Percentiles rank a stretch among this genome's conserved stretches.
phyloP scores from a whole-genome alignment of 176 grass and related monocot species.

The Raddia distichophylla region DNA sequence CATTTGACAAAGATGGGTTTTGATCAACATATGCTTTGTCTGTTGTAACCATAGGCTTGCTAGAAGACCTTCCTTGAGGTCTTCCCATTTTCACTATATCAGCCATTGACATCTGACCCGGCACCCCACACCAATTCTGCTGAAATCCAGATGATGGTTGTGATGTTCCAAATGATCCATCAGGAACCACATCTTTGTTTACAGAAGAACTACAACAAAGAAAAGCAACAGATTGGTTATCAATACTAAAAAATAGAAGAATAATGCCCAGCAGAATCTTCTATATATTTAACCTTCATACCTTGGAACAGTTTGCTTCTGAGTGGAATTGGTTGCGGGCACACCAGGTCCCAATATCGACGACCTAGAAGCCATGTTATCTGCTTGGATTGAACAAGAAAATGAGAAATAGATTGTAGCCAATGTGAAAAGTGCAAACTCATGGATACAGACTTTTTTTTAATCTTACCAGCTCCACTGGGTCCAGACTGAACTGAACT shows the following conservation, averaged over 20 bases:
- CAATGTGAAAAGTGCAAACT: conserved; percentile 14
- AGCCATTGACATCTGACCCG: conserved; percentile 93
- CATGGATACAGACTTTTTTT: conserved; percentile 26
- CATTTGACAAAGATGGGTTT: conserved; percentile 54
- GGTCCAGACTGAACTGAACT: conserved; percentile 64
- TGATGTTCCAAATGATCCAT: conserved; percentile 50
- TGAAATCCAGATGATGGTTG: conserved; percentile 69
- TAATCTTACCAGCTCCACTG: conserved; percentile 49
- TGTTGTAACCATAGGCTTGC: conserved; percentile 35
- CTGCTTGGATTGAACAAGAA: conserved; percentile 45
- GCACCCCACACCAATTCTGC: conserved; percentile 70
- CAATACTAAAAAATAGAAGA: conserved; percentile 1
- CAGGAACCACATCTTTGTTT: conserved; percentile 50
- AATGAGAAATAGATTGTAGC: conserved; percentile 22
- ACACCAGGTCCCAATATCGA: conserved; percentile 71
- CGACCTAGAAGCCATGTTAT: conserved; percentile 50
- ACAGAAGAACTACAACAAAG: conserved; percentile 44
- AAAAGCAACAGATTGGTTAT: conserved; percentile 39
- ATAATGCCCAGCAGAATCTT: conserved; percentile 25
- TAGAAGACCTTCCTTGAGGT: conserved; percentile 59
- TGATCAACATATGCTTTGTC: conserved; percentile 55
- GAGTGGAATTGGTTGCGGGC: conserved; percentile 46
- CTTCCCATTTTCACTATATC: conserved; percentile 95
- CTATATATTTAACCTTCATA: conserved; percentile 22
- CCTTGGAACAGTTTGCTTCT: conserved; percentile 65